Percentiles rank a stretch among this genome's conserved stretches.
phyloP scores from a whole-genome alignment of 108 stramenopile species.

The Pseudonitzschia delicatissima region DNA sequence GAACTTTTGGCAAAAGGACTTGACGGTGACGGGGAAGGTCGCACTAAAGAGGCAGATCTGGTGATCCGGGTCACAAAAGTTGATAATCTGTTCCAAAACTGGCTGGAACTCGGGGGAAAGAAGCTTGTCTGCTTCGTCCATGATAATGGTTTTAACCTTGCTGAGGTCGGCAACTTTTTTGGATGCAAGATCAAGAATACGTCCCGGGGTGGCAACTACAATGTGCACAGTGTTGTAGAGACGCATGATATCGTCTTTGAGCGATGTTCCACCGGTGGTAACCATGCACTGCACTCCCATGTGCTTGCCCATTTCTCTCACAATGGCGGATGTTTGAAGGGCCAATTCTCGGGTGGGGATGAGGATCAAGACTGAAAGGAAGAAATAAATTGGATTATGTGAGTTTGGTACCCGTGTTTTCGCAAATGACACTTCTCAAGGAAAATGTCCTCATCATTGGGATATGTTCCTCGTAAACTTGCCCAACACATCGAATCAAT shows the following conservation, averaged over 20 bases:
- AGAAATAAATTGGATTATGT: neutral
- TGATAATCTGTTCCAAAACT: constrained; percentile 93
- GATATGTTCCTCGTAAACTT: too few species aligned
- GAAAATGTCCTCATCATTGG: too few species aligned
- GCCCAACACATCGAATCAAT: too few species aligned
- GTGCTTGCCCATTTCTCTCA: constrained; percentile 98
- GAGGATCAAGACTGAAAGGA: constrained; percentile 83
- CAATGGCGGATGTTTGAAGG: constrained; percentile 97
- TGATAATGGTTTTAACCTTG: constrained; percentile 93
- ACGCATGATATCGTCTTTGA: constrained; percentile 99
- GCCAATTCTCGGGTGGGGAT: constrained; percentile 98
- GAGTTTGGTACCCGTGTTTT: neutral
- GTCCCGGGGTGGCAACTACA: constrained; percentile 97
- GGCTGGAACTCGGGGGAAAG: constrained; percentile 95
- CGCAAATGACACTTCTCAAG: neutral
- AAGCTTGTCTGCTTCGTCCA: constrained; percentile 99
- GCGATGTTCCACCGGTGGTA: constrained; percentile 95
- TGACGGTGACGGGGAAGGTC: constrained; percentile 98
- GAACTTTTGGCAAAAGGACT: constrained; percentile 92
- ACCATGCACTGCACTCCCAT: constrained; percentile 98
- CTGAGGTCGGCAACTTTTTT: constrained; percentile 94
- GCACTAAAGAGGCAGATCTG: constrained; percentile 99
- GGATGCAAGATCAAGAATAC: constrained; percentile 95
- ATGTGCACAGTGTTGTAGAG: constrained; percentile 94
- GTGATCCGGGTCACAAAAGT: constrained; percentile 76